Evolutionary conservation across 305 asterid genomes (phyloP).

Genomic region (Fraxinus nigra): DNA sequence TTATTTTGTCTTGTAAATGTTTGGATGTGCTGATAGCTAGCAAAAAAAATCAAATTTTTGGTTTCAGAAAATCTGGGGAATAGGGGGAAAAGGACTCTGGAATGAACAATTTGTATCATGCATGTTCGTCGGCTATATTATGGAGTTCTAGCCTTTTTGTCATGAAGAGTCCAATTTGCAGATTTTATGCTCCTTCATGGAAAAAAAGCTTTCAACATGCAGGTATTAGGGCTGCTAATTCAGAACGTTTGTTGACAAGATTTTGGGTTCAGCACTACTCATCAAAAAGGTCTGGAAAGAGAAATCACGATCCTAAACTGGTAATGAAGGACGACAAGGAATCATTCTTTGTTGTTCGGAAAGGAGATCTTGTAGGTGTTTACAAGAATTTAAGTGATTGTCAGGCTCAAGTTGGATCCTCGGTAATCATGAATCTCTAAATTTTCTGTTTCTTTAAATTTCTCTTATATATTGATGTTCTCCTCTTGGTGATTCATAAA

Average conservation of each 20-base stretch:
- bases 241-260: conserved; percentile 33
- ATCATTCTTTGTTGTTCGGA: conserved; percentile 89
- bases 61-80: conserved; percentile 37
- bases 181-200: conserved; percentile 38
- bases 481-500: not conserved
- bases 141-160: conserved; percentile 38
- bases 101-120: conserved; percentile 72
- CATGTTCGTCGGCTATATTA: conserved; percentile 44
- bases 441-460: not conserved
- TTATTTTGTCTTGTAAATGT: not conserved
- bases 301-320: conserved; percentile 34
- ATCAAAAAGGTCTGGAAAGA: conserved; percentile 40
- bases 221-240: conserved; percentile 38
- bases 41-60: not conserved
- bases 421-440: conserved; percentile 48
- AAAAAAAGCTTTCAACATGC: conserved; percentile 33
- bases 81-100: conserved; percentile 38
- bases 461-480: not conserved
- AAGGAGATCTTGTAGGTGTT: conserved; percentile 87
- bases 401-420: conserved; percentile 93
- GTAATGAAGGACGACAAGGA: conserved; percentile 84
- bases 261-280: conserved; percentile 51
- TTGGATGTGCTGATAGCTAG: not conserved
- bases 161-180: conserved; percentile 36
- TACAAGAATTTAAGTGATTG: conserved; percentile 91